phyloP scores from a whole-genome alignment of 768 basidiomycete species.

The Cystobasidium tubakii region DNA sequence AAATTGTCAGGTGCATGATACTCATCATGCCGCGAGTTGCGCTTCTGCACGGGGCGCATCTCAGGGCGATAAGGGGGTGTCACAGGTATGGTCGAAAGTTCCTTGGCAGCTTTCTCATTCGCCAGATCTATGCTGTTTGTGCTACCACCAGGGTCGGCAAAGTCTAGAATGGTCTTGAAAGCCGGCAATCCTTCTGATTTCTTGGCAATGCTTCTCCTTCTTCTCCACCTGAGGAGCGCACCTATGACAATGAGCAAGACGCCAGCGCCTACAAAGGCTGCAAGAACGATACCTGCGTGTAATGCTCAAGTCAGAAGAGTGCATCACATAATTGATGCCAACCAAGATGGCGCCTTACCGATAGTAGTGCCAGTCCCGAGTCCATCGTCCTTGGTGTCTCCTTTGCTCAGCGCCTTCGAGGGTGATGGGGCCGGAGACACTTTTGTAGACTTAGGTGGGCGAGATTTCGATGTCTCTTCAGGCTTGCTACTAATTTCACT shows the following conservation, averaged over 20 bases:
- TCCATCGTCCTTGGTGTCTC: neutral
- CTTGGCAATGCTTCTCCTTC: neutral
- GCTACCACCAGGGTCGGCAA: conserved; percentile 7
- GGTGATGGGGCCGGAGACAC: neutral
- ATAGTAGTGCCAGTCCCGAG: conserved; percentile 21
- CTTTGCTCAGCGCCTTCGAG: neutral
- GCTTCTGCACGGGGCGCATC: neutral
- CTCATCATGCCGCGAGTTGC: neutral
- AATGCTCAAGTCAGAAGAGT: neutral
- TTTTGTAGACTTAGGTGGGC: neutral
- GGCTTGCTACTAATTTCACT: neutral
- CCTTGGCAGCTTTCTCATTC: conserved; percentile 21
- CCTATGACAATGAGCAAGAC: conserved; percentile 10
- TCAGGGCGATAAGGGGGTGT: neutral
- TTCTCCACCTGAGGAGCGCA: conserved; percentile 6
- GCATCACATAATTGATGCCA: neutral
- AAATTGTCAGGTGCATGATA: neutral
- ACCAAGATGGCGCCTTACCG: conserved; percentile 18
- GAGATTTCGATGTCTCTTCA: neutral
- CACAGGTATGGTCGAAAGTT: neutral
- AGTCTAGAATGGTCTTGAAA: conserved; percentile 17
- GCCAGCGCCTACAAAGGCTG: conserved; percentile 21
- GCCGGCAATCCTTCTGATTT: conserved; percentile 9
- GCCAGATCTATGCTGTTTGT: neutral
- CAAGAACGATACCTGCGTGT: conserved; percentile 30